These are phyloP conservation scores for Phytophthora pisi DNA, from an alignment of 352 stramenopile genomes.

Conservation along the genomic window DNA sequence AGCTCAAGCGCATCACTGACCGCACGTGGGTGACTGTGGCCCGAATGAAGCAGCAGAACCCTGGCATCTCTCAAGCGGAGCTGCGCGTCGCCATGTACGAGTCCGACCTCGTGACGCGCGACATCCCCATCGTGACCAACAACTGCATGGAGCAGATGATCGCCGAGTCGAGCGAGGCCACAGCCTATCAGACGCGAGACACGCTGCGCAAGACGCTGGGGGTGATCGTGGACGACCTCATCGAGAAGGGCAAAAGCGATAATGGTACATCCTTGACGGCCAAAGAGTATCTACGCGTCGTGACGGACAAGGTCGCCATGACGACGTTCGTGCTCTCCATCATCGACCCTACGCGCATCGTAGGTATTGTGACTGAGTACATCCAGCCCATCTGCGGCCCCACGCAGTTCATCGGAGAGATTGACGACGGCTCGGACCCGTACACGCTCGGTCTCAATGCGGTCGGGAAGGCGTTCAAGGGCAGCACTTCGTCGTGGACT, in stretches of 20 bases:
- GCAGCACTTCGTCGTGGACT: background rate
- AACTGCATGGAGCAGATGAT: conserved; percentile 36
- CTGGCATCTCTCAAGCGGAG: background rate
- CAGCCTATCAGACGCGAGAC: conserved; percentile 35
- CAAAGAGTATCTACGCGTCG: background rate
- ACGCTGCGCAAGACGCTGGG: conserved; percentile 47
- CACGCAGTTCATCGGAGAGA: conserved; percentile 33
- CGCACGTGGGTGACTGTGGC: conserved; percentile 22
- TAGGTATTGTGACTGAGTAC: conserved; percentile 38
- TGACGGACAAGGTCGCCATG: background rate
- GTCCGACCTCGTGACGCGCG: background rate
- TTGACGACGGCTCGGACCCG: background rate
- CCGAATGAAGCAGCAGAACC: background rate
- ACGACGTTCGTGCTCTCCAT: conserved; percentile 16
- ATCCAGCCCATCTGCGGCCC: conserved; percentile 54
- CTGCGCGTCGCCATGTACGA: background rate
- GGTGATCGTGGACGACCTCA: conserved; percentile 47
- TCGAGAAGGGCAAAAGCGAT: conserved; percentile 26
- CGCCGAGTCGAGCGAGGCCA: conserved; percentile 9
- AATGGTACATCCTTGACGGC: conserved; percentile 26
- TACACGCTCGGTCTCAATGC: background rate
- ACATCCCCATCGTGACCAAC: conserved; percentile 37
- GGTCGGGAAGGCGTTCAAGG: background rate
- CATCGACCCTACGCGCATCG: conserved; percentile 43
- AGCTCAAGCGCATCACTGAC: conserved; percentile 28